Percentiles rank a stretch among this genome's conserved stretches.
Evolutionary conservation across 805 yeast genomes (phyloP).

Genomic region (Candida suzukii): DNA sequence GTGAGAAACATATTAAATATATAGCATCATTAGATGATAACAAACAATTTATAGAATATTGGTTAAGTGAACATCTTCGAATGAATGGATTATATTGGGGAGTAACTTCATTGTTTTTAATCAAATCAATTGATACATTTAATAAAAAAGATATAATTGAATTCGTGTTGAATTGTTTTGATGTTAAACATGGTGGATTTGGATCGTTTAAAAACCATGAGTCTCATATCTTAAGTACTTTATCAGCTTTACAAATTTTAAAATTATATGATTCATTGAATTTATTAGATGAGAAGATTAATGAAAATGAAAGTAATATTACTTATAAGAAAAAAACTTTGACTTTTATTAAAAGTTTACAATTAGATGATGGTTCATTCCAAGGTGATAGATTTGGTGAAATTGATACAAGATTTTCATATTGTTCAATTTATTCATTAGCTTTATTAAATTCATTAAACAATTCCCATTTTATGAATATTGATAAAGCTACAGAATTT

Average conservation of each 20-base stretch:
- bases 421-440: slow-evolving; percentile 69
- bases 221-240: slow-evolving; percentile 76
- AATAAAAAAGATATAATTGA: slow-evolving; percentile 53
- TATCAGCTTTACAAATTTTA: slow-evolving; percentile 80
- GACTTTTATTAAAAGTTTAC: slow-evolving; percentile 36
- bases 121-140: slow-evolving; percentile 51
- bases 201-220: slow-evolving; percentile 89
- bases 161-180: slow-evolving; percentile 67
- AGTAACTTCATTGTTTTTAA: slow-evolving; percentile 58
- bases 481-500: slow-evolving; percentile 58
- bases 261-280: slow-evolving; percentile 57
- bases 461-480: slow-evolving; percentile 33
- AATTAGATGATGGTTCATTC: slow-evolving; percentile 62
- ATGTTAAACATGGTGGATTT: slow-evolving; percentile 63
- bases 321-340: slow-evolving; percentile 26
- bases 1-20: slow-evolving; percentile 53
- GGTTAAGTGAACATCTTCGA: slow-evolving; percentile 86
- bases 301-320: slow-evolving; percentile 20
- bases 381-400: slow-evolving; percentile 92
- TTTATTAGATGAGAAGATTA: slow-evolving; percentile 18
- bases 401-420: slow-evolving; percentile 85
- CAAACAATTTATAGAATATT: slow-evolving; percentile 63
- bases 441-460: slow-evolving; percentile 60
- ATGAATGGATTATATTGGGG: slow-evolving; percentile 97
- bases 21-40: slow-evolving; percentile 47